Evolutionary conservation across 371 early-diverging fungal genomes (phyloP).

Genomic region (Lichtheimia hyalospora): DNA sequence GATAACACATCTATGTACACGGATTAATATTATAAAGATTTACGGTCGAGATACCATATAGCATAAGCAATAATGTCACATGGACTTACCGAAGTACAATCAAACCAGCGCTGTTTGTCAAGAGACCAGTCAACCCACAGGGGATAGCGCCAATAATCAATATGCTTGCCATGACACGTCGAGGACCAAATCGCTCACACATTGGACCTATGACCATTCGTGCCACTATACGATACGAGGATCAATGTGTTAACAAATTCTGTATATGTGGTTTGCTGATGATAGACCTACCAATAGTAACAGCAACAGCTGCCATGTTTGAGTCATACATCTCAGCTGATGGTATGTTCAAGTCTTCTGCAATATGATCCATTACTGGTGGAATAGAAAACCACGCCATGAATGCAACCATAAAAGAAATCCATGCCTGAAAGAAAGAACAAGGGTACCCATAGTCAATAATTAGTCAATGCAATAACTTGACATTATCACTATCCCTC

Average conservation of each 20-base stretch:
- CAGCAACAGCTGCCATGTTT: constrained; percentile 35
- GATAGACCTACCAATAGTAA: constrained; percentile 27
- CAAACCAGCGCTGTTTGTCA: constrained; percentile 37
- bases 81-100: constrained; percentile 26
- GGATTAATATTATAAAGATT: too few relatives aligned
- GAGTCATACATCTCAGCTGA: constrained; percentile 22
- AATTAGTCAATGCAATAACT: too few relatives aligned
- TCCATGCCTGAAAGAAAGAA: constrained; percentile 25
- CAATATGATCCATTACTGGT: constrained; percentile 41
- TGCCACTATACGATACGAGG: too few relatives aligned
- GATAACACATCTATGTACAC: constrained; percentile 33
- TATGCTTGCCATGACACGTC: constrained; percentile 50
- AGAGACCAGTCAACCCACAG: constrained; percentile 44
- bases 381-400: constrained; percentile 62
- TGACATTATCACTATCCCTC: too few relatives aligned
- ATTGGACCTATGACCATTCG: constrained; percentile 41
- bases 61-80: too few relatives aligned
- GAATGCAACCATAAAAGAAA: constrained; percentile 41
- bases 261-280: too few relatives aligned
- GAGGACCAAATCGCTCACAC: constrained; percentile 54
- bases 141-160: constrained; percentile 54
- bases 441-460: not conserved
- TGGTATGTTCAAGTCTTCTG: constrained; percentile 17
- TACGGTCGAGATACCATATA: too few relatives aligned
- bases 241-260: too few relatives aligned